Percentiles rank a stretch among this genome's conserved stretches.
Conservation (phyloP, 2,329 filamentous ascomycete species). For the Reticulascus tulasneorum region DNA sequence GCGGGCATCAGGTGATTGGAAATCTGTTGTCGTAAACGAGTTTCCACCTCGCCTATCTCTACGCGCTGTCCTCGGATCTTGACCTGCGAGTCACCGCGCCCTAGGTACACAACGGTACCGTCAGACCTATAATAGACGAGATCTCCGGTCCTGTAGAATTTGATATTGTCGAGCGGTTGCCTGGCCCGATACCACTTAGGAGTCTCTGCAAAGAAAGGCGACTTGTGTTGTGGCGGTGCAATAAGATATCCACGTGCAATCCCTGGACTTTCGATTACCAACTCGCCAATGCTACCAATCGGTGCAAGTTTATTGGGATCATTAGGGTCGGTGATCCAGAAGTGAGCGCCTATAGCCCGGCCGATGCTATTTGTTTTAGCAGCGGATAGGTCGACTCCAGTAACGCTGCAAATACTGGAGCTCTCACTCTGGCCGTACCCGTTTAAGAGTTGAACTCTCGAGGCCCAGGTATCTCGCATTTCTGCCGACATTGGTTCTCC, state of each 20-base stretch:
- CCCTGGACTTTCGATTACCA: constrained; percentile 8
- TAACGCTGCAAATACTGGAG: background rate
- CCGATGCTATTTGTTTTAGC: constrained; percentile 2
- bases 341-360: constrained; percentile 4
- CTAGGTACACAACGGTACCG: constrained; percentile 13
- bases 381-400: background rate
- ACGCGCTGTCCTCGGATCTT: constrained; percentile 25
- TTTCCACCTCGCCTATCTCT: constrained; percentile 24
- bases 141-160: constrained; percentile 15
- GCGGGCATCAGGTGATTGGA: background rate
- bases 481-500: background rate
- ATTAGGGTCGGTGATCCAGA: constrained; percentile 8
- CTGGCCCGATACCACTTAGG: constrained; percentile 2
- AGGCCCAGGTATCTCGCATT: background rate
- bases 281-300: constrained; percentile 6
- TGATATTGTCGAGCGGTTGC: too few relatives aligned
- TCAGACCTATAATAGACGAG: constrained; percentile 4
- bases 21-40: constrained; percentile 1
- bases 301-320: constrained; percentile 3
- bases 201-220: constrained; percentile 1
- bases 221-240: background rate
- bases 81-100: constrained; percentile 17
- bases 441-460: constrained; percentile 15
- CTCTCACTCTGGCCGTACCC: constrained; percentile 22
- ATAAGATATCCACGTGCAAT: constrained; percentile 9